Conservation (phyloP, 2,329 filamentous ascomycete genomes). For the Fusarium sp. region DNA sequence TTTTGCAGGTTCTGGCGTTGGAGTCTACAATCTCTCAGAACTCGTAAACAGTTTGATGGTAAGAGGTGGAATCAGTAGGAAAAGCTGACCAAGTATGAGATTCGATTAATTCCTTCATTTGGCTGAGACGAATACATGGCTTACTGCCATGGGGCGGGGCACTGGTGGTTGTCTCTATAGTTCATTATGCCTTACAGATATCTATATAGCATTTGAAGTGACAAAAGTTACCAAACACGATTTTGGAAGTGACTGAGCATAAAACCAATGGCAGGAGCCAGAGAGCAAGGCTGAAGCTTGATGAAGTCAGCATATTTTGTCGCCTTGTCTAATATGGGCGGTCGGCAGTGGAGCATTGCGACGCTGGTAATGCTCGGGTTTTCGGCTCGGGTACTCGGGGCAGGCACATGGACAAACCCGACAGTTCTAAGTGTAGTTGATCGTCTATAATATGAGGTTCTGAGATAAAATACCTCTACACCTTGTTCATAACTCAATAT, state of each 20-base stretch:
- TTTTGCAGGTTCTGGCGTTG: conserved; percentile 65
- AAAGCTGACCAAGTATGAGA: not conserved
- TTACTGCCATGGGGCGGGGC: conserved; percentile 4
- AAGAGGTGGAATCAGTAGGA: not conserved
- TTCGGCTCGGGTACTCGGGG: conserved; percentile 46
- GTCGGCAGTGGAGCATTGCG: no score
- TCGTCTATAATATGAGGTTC: not conserved
- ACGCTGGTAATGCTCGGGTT: conserved; percentile 30
- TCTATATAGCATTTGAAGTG: conserved; percentile 9
- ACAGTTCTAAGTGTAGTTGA: not conserved
- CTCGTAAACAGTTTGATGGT: conserved; percentile 12
- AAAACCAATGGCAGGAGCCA: not conserved
- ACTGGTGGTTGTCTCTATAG: conserved; percentile 6
- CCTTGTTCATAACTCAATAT: not conserved
- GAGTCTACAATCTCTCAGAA: conserved; percentile 51
- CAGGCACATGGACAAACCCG: not conserved
- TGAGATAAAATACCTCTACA: not conserved
- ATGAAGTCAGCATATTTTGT: not conserved
- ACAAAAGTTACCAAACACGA: conserved; percentile 24
- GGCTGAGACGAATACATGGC: conserved; percentile 3
- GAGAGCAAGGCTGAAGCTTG: not conserved
- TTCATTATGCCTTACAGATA: conserved; percentile 20
- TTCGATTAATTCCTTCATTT: conserved; percentile 4
- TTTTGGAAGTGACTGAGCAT: not conserved
- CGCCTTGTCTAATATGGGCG: not conserved